These are phyloP conservation scores for Zea luxurians DNA, from an alignment of 176 grass and related monocot species.

Conservation along the genomic window DNA sequence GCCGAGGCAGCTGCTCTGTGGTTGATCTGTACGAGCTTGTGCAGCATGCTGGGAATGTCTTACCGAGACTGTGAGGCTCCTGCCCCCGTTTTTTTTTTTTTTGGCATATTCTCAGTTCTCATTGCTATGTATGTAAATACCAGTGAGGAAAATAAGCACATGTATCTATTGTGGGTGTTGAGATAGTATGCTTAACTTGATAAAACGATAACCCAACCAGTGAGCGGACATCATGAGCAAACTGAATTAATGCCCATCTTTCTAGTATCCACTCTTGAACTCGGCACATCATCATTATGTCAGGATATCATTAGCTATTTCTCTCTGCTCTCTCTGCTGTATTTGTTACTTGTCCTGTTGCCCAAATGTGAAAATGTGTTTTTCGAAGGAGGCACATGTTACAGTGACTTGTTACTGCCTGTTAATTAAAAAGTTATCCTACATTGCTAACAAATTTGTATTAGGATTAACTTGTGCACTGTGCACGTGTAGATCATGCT, in stretches of 20 bases:
- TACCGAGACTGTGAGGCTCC: conserved; percentile 85
- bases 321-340: background rate
- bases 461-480: background rate
- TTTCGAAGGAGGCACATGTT: background rate
- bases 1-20: conserved; percentile 74
- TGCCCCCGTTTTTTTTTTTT: background rate
- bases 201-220: background rate
- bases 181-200: conserved; percentile 8
- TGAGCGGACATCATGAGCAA: background rate
- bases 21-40: conserved; percentile 94
- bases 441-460: background rate
- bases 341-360: background rate
- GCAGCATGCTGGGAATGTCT: conserved; percentile 90
- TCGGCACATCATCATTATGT: background rate
- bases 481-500: background rate
- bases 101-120: background rate
- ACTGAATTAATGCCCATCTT: background rate
- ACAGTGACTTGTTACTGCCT: background rate
- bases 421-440: background rate
- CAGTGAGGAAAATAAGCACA: background rate
- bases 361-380: background rate
- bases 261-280: background rate
- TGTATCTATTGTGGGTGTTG: background rate
- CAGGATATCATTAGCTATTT: conserved; percentile 12
- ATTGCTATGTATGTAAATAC: background rate